These are phyloP conservation scores for Millerozyma miso DNA, from an alignment of 805 yeast species.

Conservation along the genomic window DNA sequence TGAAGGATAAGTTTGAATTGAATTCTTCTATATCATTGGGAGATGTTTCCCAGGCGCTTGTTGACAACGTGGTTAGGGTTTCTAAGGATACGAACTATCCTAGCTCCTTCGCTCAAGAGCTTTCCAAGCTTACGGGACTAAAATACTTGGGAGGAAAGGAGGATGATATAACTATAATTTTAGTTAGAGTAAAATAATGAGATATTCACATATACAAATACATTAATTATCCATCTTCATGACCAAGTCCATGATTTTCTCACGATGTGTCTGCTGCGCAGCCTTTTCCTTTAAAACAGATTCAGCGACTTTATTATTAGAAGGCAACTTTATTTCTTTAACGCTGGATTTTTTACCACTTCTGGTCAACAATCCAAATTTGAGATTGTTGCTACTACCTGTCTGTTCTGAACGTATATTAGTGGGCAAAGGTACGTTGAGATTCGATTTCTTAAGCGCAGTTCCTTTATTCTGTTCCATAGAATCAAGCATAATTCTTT, in stretches of 20 bases:
- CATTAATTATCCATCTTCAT: constrained; percentile 30
- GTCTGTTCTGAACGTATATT: constrained; percentile 2
- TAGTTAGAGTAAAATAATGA: constrained; percentile 52
- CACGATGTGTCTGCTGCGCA: constrained; percentile 48
- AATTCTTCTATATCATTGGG: constrained; percentile 34
- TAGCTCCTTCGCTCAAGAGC: constrained; percentile 81
- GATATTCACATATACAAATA: constrained; percentile 2
- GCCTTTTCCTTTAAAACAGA: constrained; percentile 49
- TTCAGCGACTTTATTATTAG: constrained; percentile 50
- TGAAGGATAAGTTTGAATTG: constrained; percentile 49
- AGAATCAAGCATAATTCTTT: constrained; percentile 49
- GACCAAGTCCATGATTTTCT: constrained; percentile 54
- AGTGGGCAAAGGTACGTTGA: constrained; percentile 17
- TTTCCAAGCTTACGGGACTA: constrained; percentile 61
- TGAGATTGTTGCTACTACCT: constrained; percentile 15
- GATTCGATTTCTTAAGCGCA: constrained; percentile 8
- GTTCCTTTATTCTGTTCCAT: constrained; percentile 33
- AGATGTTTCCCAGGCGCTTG: constrained; percentile 51
- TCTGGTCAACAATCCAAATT: constrained; percentile 55
- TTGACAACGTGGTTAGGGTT: constrained; percentile 59
- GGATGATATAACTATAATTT: constrained; percentile 85
- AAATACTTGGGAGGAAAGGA: constrained; percentile 87
- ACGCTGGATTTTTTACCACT: constrained; percentile 44
- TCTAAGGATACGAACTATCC: constrained; percentile 73
- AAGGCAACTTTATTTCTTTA: constrained; percentile 48